Evolutionary conservation across 2,329 filamentous ascomycete genomes (phyloP).

Genomic region (Tolypocladium paradoxum): DNA sequence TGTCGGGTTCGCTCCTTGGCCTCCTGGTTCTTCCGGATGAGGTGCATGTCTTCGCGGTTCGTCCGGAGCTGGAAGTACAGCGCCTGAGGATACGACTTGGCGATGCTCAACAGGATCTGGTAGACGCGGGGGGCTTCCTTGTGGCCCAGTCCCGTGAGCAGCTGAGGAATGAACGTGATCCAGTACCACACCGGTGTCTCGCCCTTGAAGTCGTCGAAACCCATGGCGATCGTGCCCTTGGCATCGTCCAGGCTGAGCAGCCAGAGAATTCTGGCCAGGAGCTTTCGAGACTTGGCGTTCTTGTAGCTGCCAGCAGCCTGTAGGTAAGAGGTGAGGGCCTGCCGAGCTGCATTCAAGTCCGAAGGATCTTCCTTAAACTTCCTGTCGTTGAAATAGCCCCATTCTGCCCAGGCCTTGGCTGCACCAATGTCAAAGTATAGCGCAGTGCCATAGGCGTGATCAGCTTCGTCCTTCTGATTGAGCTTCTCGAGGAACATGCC

Average conservation of each 20-base stretch:
- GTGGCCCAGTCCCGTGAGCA: constrained; percentile 82
- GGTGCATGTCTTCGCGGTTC: constrained; percentile 83
- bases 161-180: constrained; percentile 97
- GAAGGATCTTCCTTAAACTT: constrained; percentile 85
- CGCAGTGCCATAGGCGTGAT: constrained; percentile 88
- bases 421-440: constrained; percentile 92
- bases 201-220: constrained; percentile 94
- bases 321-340: constrained; percentile 90
- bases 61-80: constrained; percentile 93
- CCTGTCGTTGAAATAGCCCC: constrained; percentile 96
- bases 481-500: constrained; percentile 98
- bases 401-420: constrained; percentile 97
- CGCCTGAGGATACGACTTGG: constrained; percentile 89
- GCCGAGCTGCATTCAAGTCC: constrained; percentile 74
- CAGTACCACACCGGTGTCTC: constrained; percentile 98
- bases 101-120: constrained; percentile 81
- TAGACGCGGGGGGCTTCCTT: constrained; percentile 84
- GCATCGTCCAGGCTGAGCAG: constrained; percentile 86
- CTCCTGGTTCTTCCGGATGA: constrained; percentile 83
- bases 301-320: constrained; percentile 96
- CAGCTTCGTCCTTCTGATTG: constrained; percentile 79
- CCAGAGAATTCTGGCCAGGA: constrained; percentile 91
- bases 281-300: constrained; percentile 88
- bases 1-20: constrained; percentile 54
- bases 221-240: constrained; percentile 69